Evolutionary conservation across 805 yeast genomes (phyloP), one percentile per base, ranked within the genome.

Genomic region (Brettanomyces custersianus): DNA sequence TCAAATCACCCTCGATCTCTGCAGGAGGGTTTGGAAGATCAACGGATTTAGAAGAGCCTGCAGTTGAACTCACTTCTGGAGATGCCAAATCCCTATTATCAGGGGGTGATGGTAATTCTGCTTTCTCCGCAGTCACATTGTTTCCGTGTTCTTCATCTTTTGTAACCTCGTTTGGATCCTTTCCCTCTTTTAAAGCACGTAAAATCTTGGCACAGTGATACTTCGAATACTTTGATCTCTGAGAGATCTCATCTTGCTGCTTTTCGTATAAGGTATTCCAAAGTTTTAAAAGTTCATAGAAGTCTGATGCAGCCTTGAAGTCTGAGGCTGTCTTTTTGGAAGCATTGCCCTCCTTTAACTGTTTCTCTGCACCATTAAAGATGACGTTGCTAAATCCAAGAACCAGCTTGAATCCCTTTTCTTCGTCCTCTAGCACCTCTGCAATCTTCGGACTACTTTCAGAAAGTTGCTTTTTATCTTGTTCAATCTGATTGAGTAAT

Each of bases 401-500:
- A 4, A 75, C 66, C 39, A 79, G 72, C 3, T 66, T 68, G 38
- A 65, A 64, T 7, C 78, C 72, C n/a, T 77, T 65, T 9, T 65
- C 70, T 42, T 75, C 77, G 45, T 80, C 84, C 20, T 58, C 59
- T 15, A 88, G 59, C 10, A 85, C 65, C 13, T 67, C 71, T 27
- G 48, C 54, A 3, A 73, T 46, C 16, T 62, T 45, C 5, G 60
- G 70, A 35, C 62, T 64, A 4, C 58, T 60, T 4, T 56, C 58
- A 10, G 63, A 47, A 19, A 65, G 59, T 6, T 47, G 45, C 2
- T 39, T 43, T 48, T 77, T 79, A 40, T 68, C 59, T 2, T 46
- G 40, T 51, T 92, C 98, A 25, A 92, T 74, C 3, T 70, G 71
- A 49, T 81, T 94, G 37, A 90, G 59, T 31, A 92, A 59, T 3